A percentile compares a stretch with the other conserved stretches of the same genome.
Conservation (phyloP, 139 green algal genomes). For the Nannochloris sp. region DNA sequence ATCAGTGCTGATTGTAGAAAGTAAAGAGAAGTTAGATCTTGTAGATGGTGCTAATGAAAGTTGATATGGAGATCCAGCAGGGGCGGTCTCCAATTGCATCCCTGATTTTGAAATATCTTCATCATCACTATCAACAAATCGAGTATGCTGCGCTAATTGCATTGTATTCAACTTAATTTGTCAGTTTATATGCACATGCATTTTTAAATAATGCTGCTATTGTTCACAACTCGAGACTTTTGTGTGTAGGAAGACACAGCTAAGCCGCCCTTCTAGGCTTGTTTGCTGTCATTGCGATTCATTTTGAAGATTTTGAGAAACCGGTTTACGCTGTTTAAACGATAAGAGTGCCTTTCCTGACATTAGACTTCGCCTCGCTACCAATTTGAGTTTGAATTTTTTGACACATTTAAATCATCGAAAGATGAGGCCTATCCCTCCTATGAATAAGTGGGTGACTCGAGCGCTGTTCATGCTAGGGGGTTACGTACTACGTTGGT, state of each 20-base stretch:
- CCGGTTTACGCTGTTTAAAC: too few relatives aligned
- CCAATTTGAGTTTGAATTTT: background rate
- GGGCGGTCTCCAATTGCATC: background rate
- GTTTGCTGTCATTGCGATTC: too few relatives aligned
- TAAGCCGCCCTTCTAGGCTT: too few relatives aligned
- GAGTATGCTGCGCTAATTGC: background rate
- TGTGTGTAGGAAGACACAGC: too few relatives aligned
- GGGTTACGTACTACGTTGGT: background rate
- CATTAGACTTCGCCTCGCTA: too few relatives aligned
- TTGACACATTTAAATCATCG: background rate
- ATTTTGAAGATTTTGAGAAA: too few relatives aligned
- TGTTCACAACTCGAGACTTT: too few relatives aligned
- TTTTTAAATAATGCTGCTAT: too few relatives aligned
- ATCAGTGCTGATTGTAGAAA: slow-evolving; percentile 21
- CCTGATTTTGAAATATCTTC: too few relatives aligned
- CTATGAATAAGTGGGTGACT: background rate
- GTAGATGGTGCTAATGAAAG: background rate
- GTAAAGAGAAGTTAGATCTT: background rate
- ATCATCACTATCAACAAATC: background rate
- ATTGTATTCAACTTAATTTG: background rate
- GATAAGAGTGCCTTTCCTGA: too few relatives aligned
- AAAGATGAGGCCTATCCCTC: background rate
- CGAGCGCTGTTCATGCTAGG: background rate
- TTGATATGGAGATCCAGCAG: background rate
- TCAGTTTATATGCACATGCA: too few relatives aligned